Evolutionary conservation across 441 rosid genomes (phyloP).

Genomic region (Erodium moschatum): DNA sequence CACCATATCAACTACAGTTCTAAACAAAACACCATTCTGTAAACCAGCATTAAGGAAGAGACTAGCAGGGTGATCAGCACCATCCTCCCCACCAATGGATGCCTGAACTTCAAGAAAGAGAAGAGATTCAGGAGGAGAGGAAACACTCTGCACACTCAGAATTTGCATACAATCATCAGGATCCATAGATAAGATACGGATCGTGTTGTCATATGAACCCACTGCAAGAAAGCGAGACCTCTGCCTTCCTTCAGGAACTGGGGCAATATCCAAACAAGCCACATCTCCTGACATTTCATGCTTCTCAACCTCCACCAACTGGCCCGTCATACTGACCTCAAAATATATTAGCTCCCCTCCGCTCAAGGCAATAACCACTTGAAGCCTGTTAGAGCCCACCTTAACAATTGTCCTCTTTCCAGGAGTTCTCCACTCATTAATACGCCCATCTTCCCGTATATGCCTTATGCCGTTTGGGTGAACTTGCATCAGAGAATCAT

Average conservation of each 20-base stretch:
- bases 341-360: slow-evolving; percentile 96
- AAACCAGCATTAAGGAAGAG: slow-evolving; percentile 94
- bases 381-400: slow-evolving; percentile 89
- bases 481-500: slow-evolving; percentile 93
- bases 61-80: slow-evolving; percentile 95
- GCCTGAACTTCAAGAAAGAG: slow-evolving; percentile 97
- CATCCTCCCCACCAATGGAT: slow-evolving; percentile 89
- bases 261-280: slow-evolving; percentile 92
- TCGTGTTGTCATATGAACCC: slow-evolving; percentile 85
- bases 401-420: slow-evolving; percentile 94
- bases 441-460: slow-evolving; percentile 93
- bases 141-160: slow-evolving; percentile 88
- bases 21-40: slow-evolving; percentile 80
- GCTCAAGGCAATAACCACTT: slow-evolving; percentile 87
- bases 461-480: slow-evolving; percentile 93
- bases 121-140: slow-evolving; percentile 88
- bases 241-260: slow-evolving; percentile 98
- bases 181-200: slow-evolving; percentile 84
- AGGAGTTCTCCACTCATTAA: slow-evolving; percentile 97
- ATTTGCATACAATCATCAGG: slow-evolving; percentile 97
- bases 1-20: slow-evolving; percentile 92
- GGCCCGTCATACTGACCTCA: slow-evolving; percentile 93
- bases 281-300: slow-evolving; percentile 97
- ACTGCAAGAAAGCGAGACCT: slow-evolving; percentile 96
- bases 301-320: slow-evolving; percentile 92